Percentiles rank a stretch among this genome's conserved stretches.
Evolutionary conservation across 2,329 filamentous ascomycete genomes (phyloP).

Genomic region (Dactylellina leptospora): DNA sequence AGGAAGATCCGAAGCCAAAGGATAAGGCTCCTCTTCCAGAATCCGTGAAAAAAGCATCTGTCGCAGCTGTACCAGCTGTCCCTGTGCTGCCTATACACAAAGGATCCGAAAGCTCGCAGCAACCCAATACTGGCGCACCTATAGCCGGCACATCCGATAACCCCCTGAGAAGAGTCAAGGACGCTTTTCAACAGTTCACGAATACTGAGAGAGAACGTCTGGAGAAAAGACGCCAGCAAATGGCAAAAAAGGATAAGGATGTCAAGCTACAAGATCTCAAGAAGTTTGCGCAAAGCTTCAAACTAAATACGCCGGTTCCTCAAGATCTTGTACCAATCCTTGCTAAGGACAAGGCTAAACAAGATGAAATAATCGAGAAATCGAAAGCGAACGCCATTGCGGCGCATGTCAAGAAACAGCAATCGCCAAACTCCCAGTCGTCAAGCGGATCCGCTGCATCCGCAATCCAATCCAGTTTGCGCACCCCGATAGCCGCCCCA

Average conservation of each 20-base stretch:
- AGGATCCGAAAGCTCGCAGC: constrained; percentile 33
- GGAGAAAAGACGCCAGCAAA: constrained; percentile 62
- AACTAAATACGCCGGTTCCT: constrained; percentile 90
- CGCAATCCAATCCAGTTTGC: constrained; percentile 32
- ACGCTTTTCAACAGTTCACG: constrained; percentile 72
- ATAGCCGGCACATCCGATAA: constrained; percentile 44
- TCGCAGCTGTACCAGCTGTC: constrained; percentile 34
- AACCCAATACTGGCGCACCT: constrained; percentile 5
- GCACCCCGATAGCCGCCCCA: constrained; percentile 44
- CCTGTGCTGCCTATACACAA: constrained; percentile 47
- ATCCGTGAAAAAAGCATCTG: constrained; percentile 52
- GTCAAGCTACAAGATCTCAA: constrained; percentile 92
- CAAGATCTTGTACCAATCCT: constrained; percentile 92
- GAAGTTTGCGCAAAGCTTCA: constrained; percentile 94
- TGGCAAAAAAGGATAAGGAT: constrained; percentile 78
- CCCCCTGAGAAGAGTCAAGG: constrained; percentile 62
- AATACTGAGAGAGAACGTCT: constrained; percentile 68
- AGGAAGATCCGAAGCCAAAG: constrained; percentile 58
- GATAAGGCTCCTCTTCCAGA: constrained; percentile 59
- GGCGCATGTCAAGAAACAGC: constrained; percentile 35
- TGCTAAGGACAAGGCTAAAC: constrained; percentile 94
- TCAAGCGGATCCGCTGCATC: constrained; percentile 9
- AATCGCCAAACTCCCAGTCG: constrained; percentile 31
- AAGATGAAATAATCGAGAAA: constrained; percentile 90
- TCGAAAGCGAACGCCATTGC: constrained; percentile 62